A percentile compares a stretch with the other conserved stretches of the same genome.
Conservation (phyloP, 768 basidiomycete species). For the Pulveroboletus sp. region DNA sequence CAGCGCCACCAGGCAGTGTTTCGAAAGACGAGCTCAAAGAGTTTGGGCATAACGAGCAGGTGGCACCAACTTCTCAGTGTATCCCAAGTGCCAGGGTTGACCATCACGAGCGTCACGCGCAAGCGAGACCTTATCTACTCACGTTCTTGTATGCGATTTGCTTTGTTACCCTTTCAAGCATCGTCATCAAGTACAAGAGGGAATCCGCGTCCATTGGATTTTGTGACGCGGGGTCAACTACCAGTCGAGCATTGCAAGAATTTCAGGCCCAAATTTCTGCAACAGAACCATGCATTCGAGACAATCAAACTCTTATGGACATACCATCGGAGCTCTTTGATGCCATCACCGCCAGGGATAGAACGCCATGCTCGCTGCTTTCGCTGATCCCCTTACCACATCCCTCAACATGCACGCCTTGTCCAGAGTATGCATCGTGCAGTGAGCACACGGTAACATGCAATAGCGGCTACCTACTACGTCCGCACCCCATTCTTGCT, state of each 20-base stretch:
- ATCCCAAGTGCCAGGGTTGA: conserved; percentile 33
- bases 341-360: conserved; percentile 27
- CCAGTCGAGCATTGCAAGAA: conserved; percentile 51
- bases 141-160: conserved; percentile 41
- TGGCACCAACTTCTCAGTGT: conserved; percentile 34
- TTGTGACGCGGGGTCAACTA: conserved; percentile 61
- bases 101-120: conserved; percentile 10
- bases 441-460: conserved; percentile 54
- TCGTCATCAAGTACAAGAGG: conserved; percentile 50
- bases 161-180: conserved; percentile 31
- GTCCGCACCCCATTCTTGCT: conserved; percentile 54
- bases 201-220: conserved; percentile 73
- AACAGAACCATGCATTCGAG: conserved; percentile 51
- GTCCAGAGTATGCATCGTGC: conserved; percentile 67
- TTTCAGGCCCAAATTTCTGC: conserved; percentile 43
- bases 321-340: conserved; percentile 25
- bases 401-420: conserved; percentile 66
- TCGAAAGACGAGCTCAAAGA: conserved; percentile 19
- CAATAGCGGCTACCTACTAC: conserved; percentile 62
- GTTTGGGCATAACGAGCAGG: conserved; percentile 21
- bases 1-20: conserved; percentile 11
- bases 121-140: conserved; percentile 30
- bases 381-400: conserved; percentile 51
- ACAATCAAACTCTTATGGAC: conserved; percentile 48
- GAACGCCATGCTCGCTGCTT: conserved; percentile 48